Evolutionary conservation across 2,329 filamentous ascomycete genomes (phyloP), one percentile per base, ranked within the genome.

Genomic region (Aureobasidium sp.): DNA sequence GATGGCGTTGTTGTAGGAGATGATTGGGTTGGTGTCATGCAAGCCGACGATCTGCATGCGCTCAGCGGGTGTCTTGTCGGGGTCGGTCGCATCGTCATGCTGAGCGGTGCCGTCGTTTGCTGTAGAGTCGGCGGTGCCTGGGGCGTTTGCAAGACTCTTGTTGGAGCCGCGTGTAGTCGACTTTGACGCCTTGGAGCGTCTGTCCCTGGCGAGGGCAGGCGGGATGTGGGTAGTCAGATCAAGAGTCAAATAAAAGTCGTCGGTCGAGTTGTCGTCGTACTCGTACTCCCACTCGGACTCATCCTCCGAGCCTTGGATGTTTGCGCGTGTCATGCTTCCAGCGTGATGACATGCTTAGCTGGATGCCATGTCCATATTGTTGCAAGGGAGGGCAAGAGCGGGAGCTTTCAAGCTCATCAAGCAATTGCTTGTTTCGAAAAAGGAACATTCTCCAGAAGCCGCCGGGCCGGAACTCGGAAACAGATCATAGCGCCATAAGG

Each of bases 41-140:
- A 96, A 76, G 24, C 88, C 89, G n/a, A 93, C 74, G 47, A 96
- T 84, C 64, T 95, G 89, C 5, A 95, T 58, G 57, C 30, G 63
- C 65, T 54, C 38, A 61, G 50, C 16, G 56, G 63, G 10, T 19
- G 52, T 19, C n/a, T n/a, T n/a, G 21, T 32, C 19, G 29, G 41
- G 10, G 2, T 21, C 17, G 8, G 49, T n/a, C 25, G 34, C 17
- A 24, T 35, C 14, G 11, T 45, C 17, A 17, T 32, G 22, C 25
- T 52, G 21, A 29, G 7, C 12, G 10, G 45, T 22, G 14, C 17
- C 35, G 4, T 50, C 45, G 17, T 39, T 50, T 4, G 42, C 34
- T 8, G 38, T n/a, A 17, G 47, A 30, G 3, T 40, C 37, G 8
- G 49, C 29, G 44, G 30, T 19, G 3, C 14, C 48, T 37, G 25